phyloP scores from a whole-genome alignment of 2,329 filamentous ascomycete genomes.

The Camillea tinctor region DNA sequence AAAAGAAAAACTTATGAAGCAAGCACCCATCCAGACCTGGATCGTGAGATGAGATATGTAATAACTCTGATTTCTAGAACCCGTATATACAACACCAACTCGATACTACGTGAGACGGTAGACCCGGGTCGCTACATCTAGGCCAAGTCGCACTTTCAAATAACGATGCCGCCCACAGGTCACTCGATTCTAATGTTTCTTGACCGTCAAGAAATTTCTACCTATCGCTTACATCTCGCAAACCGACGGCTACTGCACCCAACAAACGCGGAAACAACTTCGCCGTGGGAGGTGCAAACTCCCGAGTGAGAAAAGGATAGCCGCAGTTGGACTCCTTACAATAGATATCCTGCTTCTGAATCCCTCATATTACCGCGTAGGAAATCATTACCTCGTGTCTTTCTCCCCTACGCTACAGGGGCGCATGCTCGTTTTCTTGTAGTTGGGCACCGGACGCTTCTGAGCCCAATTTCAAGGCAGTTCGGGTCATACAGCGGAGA shows the following conservation, averaged over 20 bases:
- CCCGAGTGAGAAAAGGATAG: constrained; percentile 24
- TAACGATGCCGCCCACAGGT: neutral
- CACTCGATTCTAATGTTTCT: neutral
- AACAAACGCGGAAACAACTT: neutral
- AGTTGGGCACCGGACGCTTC: neutral
- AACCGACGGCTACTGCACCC: neutral
- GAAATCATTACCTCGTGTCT: neutral
- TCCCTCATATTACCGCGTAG: constrained; percentile 8
- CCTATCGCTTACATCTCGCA: neutral
- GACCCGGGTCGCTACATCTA: neutral
- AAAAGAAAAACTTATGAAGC: neutral
- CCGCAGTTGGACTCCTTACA: constrained; percentile 21
- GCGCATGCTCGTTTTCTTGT: neutral
- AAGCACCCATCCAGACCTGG: neutral
- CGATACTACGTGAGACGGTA: neutral
- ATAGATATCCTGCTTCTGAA: constrained; percentile 10
- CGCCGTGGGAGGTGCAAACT: constrained; percentile 6
- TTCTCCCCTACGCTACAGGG: neutral
- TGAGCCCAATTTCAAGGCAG: neutral
- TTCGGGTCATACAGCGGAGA: neutral
- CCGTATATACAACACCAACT: neutral
- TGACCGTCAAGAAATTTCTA: neutral
- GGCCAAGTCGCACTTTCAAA: neutral
- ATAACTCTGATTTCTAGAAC: neutral
- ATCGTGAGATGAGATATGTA: neutral